Conservation (phyloP, 306 rosid species). For the Prunus mongolica region DNA sequence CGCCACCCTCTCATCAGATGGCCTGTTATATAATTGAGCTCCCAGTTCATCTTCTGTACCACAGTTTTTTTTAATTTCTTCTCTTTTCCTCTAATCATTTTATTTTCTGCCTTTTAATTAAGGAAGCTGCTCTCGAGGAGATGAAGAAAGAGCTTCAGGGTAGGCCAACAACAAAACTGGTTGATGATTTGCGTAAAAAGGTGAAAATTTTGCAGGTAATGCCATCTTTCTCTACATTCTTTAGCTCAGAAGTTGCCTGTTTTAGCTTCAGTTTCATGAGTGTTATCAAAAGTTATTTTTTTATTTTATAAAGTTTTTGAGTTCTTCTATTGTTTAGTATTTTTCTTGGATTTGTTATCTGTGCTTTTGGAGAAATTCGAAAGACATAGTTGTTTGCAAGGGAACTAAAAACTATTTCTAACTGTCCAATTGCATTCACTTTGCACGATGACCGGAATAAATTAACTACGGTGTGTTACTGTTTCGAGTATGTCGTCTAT, state of each 20-base stretch:
- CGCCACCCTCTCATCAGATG: background rate
- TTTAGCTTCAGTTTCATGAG: background rate
- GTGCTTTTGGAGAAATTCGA: background rate
- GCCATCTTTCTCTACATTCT: slow-evolving; percentile 6
- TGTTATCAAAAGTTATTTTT: background rate
- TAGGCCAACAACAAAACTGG: slow-evolving; percentile 79
- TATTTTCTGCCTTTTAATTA: slow-evolving; percentile 17
- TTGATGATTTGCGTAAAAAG: slow-evolving; percentile 86
- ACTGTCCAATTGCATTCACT: background rate
- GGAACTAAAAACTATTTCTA: background rate
- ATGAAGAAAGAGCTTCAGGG: slow-evolving; percentile 86
- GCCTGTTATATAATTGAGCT: background rate
- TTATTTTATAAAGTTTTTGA: background rate
- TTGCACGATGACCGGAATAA: background rate
- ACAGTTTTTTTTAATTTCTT: background rate
- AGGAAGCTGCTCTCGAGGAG: slow-evolving; percentile 73
- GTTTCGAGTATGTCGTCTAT: background rate
- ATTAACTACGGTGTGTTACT: background rate
- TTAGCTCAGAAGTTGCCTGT: slow-evolving; percentile 4
- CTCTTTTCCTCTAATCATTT: background rate
- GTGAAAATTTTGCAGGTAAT: slow-evolving; percentile 93
- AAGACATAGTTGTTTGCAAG: background rate
- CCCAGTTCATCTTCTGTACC: background rate
- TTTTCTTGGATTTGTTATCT: background rate
- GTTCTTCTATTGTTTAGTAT: background rate